These are phyloP conservation scores for Boletus edulis DNA, from an alignment of 768 basidiomycete genomes.

Conservation along the genomic window DNA sequence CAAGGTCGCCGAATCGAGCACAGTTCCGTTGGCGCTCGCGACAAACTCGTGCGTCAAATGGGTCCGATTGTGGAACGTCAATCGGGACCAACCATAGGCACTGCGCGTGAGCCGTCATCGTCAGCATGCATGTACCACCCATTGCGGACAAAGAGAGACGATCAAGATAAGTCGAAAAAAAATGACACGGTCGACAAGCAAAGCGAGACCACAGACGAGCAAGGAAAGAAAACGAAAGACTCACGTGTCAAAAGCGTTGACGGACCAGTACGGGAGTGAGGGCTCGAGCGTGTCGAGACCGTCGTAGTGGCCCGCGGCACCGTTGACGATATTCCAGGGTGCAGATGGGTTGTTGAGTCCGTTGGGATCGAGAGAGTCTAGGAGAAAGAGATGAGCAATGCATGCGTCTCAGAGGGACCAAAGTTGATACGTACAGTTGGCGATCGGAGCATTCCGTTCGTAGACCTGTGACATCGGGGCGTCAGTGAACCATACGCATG, in stretches of 20 bases:
- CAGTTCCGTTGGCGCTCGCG: slow-evolving; percentile 27
- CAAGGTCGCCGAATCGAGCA: slow-evolving; percentile 23
- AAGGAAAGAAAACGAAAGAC: not conserved
- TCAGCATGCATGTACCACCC: not conserved
- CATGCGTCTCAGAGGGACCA: not conserved
- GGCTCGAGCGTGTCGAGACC: slow-evolving; percentile 17
- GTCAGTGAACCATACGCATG: not conserved
- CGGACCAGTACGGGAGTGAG: slow-evolving; percentile 3
- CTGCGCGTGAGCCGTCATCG: not conserved
- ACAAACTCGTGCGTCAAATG: slow-evolving; percentile 30
- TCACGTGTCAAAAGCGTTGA: slow-evolving; percentile 11
- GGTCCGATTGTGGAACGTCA: slow-evolving; percentile 30
- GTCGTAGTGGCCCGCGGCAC: slow-evolving; percentile 28
- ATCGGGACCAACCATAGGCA: slow-evolving; percentile 27
- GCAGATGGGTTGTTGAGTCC: slow-evolving; percentile 24
- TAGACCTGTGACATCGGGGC: slow-evolving; percentile 9
- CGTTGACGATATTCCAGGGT: slow-evolving; percentile 30
- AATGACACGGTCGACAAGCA: no score
- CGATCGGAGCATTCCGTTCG: slow-evolving; percentile 27
- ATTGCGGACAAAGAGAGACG: not conserved
- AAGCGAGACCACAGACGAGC: no score
- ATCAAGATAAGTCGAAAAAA: not conserved
- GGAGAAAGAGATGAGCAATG: no score
- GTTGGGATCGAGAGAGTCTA: slow-evolving; percentile 20
- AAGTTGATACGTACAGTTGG: slow-evolving; percentile 17